These are phyloP conservation scores for Anthracocystis panici-leucophaei DNA, from an alignment of 1,284 basidiomycete species.

Conservation along the genomic window DNA sequence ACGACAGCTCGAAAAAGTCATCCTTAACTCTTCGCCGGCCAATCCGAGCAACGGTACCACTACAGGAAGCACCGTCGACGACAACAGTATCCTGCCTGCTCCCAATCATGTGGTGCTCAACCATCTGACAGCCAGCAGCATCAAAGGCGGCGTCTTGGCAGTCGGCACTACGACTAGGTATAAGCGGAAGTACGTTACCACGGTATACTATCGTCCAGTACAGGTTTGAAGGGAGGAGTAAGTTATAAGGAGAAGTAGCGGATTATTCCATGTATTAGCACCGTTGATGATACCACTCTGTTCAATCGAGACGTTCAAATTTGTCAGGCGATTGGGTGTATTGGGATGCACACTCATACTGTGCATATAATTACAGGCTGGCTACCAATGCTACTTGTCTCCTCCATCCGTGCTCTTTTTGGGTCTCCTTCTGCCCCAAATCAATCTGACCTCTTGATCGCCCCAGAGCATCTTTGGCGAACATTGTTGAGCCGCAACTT, in stretches of 20 bases:
- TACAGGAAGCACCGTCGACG: slow-evolving; percentile 76
- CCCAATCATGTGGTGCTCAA: slow-evolving; percentile 90
- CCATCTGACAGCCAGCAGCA: slow-evolving; percentile 94
- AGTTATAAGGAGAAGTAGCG: slow-evolving; percentile 1
- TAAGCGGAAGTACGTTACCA: slow-evolving; percentile 85
- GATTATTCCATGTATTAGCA: slow-evolving; percentile 11
- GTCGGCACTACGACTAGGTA: slow-evolving; percentile 94
- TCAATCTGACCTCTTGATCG: slow-evolving; percentile 80
- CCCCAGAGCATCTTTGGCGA: slow-evolving; percentile 87
- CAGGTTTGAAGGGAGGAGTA: slow-evolving; percentile 70
- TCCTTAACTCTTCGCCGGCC: slow-evolving; percentile 77
- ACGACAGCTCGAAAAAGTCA: slow-evolving; percentile 91
- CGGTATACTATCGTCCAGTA: slow-evolving; percentile 77
- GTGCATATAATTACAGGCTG: slow-evolving; percentile 11
- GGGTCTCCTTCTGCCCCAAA: slow-evolving; percentile 77
- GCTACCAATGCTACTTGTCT: background rate
- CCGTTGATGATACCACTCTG: no score
- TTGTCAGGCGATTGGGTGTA: no score
- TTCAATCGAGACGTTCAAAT: no score
- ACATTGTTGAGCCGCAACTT: slow-evolving; percentile 86
- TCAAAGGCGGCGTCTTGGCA: slow-evolving; percentile 91
- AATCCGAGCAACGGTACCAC: slow-evolving; percentile 47
- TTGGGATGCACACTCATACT: background rate
- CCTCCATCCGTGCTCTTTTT: slow-evolving; percentile 10
- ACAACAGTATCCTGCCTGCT: slow-evolving; percentile 90